These are phyloP conservation scores for Epichloe festucae DNA, from an alignment of 2,329 filamentous ascomycete species.

Conservation along the genomic window DNA sequence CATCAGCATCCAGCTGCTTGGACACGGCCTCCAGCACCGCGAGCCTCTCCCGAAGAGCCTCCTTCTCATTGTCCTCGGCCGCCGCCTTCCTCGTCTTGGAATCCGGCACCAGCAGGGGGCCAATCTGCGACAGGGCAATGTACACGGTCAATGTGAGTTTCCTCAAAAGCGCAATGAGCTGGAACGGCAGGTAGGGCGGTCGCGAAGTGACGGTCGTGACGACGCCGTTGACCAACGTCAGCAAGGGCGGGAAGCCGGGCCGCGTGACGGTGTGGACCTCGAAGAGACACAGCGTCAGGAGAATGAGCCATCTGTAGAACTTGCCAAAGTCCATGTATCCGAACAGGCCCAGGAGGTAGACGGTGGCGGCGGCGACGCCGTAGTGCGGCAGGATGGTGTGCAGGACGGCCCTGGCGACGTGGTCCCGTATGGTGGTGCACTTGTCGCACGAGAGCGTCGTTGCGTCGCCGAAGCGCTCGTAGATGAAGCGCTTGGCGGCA, in stretches of 20 bases:
- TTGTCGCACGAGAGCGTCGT: slow-evolving; percentile 54
- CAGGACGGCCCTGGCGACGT: slow-evolving; percentile 51
- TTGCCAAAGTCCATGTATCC: slow-evolving; percentile 56
- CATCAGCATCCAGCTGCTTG: slow-evolving; percentile 53
- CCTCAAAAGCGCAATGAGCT: slow-evolving; percentile 62
- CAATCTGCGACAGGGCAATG: slow-evolving; percentile 72
- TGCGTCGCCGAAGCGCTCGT: slow-evolving; percentile 75
- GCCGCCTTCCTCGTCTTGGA: slow-evolving; percentile 16
- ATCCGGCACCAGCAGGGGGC: slow-evolving; percentile 46
- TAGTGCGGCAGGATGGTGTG: slow-evolving; percentile 49
- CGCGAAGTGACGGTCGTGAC: slow-evolving; percentile 28
- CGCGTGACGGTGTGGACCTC: slow-evolving; percentile 45
- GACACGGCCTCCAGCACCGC: slow-evolving; percentile 51
- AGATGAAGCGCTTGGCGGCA: slow-evolving; percentile 67
- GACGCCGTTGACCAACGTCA: slow-evolving; percentile 32
- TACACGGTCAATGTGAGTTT: slow-evolving; percentile 67
- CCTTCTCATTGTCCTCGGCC: slow-evolving; percentile 31
- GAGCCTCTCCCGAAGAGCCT: slow-evolving; percentile 47
- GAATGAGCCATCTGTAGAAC: slow-evolving; percentile 51
- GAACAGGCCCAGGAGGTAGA: slow-evolving; percentile 49
- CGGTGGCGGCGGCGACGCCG: slow-evolving; percentile 37
- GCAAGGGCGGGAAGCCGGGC: slow-evolving; percentile 34
- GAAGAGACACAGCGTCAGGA: slow-evolving; percentile 39
- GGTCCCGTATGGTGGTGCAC: slow-evolving; percentile 60
- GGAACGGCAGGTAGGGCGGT: slow-evolving; percentile 68